Evolutionary conservation across 2,329 filamentous ascomycete species (phyloP).

Genomic region (Apiospora sp.): DNA sequence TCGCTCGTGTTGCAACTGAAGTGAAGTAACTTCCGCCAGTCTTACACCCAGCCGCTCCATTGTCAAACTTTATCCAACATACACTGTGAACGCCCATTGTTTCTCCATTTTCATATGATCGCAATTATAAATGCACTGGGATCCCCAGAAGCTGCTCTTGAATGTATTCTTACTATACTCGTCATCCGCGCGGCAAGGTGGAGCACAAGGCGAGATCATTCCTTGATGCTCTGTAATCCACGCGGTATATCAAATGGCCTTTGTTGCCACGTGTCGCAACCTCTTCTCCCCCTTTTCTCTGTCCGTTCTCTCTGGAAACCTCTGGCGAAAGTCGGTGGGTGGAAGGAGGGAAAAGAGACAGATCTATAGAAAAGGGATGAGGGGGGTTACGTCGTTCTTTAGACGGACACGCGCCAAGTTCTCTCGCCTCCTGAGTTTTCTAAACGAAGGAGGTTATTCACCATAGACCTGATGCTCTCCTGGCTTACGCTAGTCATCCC

Average conservation of each 20-base stretch:
- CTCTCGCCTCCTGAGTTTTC: not conserved
- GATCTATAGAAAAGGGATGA: not conserved
- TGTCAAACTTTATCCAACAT: not conserved
- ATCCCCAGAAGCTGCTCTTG: not conserved
- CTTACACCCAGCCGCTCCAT: conserved; percentile 22
- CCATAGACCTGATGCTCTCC: conserved; percentile 25
- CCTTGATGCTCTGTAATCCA: conserved; percentile 81
- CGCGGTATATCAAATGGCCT: conserved; percentile 66
- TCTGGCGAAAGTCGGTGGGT: not conserved
- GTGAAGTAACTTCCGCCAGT: conserved; percentile 23
- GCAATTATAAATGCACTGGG: too few species aligned
- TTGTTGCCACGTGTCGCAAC: conserved; percentile 23
- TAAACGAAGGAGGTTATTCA: not conserved
- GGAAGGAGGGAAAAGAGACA: not conserved
- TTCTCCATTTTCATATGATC: not conserved
- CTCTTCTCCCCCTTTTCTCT: conserved; percentile 12
- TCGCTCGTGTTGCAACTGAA: not conserved
- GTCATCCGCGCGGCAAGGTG: conserved; percentile 73
- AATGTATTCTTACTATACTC: conserved; percentile 21
- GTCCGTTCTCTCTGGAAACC: not conserved
- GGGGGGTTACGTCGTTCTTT: conserved; percentile 23
- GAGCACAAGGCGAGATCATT: conserved; percentile 79
- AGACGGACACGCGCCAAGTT: conserved; percentile 25
- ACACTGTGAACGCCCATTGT: not conserved
- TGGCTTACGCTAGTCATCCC: conserved; percentile 22